Base-by-base conservation (phyloP, 345 rosid genomes). In the Toxicodendron radicans region DNA sequence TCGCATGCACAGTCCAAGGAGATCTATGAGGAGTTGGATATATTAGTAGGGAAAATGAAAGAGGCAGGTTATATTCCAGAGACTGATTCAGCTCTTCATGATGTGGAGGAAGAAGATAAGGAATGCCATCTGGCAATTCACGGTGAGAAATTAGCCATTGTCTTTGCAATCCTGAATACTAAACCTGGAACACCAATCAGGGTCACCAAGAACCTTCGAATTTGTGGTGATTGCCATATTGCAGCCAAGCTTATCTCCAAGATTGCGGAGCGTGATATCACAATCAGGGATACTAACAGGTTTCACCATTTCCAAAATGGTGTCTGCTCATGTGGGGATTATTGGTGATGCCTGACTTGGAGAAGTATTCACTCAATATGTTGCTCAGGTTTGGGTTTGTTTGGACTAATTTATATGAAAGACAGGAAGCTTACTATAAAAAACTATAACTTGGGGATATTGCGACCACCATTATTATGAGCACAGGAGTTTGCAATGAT, bases 41-140 rank as follows among this genome's bases (percentile, higher is more conserved):
- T 82, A n/a, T 65, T 91, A 43, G 78, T 87, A 41, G 83, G 81
- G 70, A 91, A 88, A 72, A 88, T 91, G 94, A 91, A 88, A 78
- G 90, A 84, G 72, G 64, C 76, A 13, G 92, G 92, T 66, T 91
- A 91, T 76, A 75, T 77, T 71, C 92, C 97, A 0, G 89, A 86
- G 62, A 87, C 85, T 3, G 88, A 80, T 64, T 86, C 89, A 0
- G 94, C 97, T 0, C 91, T 91, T 38, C 97, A 91, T 67, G 97
- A 91, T 78, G 89, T 89, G 57, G 97, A 91, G 75, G 91, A 89
- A 61, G 94, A 89, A 84, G 97, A 91, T 76, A 91, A 91, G 70
- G 97, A 87, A 75, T 59, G 85, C 30, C 97, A 91, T 79, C 83
- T 89, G 33, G 87, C 88, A 14, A 90, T 91, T 74, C 97, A 89